Conservation (phyloP, 495 filamentous ascomycete genomes). For the Hypomontagnella submonticulosa region DNA sequence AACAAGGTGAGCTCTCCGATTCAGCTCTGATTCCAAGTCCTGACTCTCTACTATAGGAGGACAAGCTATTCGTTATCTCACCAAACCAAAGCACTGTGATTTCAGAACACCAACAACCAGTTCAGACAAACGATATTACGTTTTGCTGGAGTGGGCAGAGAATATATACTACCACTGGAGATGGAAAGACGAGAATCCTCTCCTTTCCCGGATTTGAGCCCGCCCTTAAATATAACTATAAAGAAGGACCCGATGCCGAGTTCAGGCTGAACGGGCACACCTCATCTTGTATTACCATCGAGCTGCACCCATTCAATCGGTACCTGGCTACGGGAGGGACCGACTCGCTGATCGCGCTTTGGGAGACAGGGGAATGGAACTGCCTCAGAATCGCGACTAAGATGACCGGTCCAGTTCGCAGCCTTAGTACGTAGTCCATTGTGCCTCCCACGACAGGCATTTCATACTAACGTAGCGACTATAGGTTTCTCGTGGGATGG, state of each 20-base stretch:
- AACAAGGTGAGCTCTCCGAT: constrained; percentile 70
- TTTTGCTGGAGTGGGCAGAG: constrained; percentile 81
- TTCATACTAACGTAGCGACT: constrained; percentile 27
- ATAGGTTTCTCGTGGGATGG: constrained; percentile 87
- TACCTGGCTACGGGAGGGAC: constrained; percentile 90
- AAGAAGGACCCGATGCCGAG: constrained; percentile 54
- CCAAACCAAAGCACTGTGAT: constrained; percentile 63
- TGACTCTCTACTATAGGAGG: constrained; percentile 63
- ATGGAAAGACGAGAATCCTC: constrained; percentile 83
- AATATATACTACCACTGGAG: constrained; percentile 83
- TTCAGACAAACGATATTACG: constrained; percentile 82
- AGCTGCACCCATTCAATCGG: constrained; percentile 77
- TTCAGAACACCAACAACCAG: constrained; percentile 72
- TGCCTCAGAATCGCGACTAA: constrained; percentile 82
- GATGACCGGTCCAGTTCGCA: constrained; percentile 81
- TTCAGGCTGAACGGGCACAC: constrained; percentile 85
- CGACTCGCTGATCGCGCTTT: constrained; percentile 88
- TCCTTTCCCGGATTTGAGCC: constrained; percentile 73
- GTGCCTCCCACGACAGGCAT: background rate
- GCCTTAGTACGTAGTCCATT: constrained; percentile 66
- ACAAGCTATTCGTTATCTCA: constrained; percentile 73
- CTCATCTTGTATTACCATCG: constrained; percentile 75
- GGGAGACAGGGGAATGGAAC: constrained; percentile 94
- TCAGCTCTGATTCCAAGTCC: background rate
- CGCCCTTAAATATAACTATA: constrained; percentile 53